Percentiles rank a stretch among this genome's conserved stretches.
Conservation (phyloP, 805 yeast genomes). For the Ogataea wickerhamii region DNA sequence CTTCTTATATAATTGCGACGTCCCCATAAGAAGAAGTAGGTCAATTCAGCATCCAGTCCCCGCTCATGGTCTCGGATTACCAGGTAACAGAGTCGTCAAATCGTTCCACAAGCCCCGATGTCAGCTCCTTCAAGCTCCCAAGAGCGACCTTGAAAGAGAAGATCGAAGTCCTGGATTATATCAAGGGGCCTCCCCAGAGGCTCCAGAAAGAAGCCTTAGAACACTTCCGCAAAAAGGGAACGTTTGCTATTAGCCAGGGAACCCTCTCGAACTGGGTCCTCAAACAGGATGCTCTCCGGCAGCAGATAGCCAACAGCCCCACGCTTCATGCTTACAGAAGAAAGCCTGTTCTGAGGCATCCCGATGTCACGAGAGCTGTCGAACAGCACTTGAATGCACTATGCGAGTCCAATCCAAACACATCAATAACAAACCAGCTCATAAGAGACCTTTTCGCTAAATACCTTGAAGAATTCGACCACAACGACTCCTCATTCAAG, state of each 20-base stretch:
- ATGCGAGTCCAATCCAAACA: constrained; percentile 11
- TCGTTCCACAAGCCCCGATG: no score
- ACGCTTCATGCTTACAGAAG: constrained; percentile 27
- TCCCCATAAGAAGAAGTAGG: no score
- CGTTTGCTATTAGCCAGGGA: constrained; percentile 34
- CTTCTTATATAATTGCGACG: no score
- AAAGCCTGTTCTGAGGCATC: constrained; percentile 33
- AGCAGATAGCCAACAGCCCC: constrained; percentile 24
- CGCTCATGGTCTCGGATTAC: no score
- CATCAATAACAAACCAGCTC: constrained; percentile 26
- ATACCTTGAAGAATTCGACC: constrained; percentile 21
- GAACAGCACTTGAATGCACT: constrained; percentile 24
- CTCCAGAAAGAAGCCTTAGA: constrained; percentile 27
- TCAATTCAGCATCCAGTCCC: no score
- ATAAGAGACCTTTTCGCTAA: constrained; percentile 20
- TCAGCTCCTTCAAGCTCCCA: constrained; percentile 25
- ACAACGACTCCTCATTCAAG: constrained; percentile 20
- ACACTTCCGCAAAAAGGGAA: constrained; percentile 20
- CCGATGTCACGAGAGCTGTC: constrained; percentile 32
- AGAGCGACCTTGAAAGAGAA: constrained; percentile 32
- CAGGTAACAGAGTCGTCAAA: no score
- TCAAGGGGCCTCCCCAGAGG: constrained; percentile 29
- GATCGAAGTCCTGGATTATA: constrained; percentile 31
- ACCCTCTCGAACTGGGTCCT: constrained; percentile 34
- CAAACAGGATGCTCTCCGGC: constrained; percentile 25